Conservation (phyloP, 768 basidiomycete genomes). For the Imleria badia region DNA sequence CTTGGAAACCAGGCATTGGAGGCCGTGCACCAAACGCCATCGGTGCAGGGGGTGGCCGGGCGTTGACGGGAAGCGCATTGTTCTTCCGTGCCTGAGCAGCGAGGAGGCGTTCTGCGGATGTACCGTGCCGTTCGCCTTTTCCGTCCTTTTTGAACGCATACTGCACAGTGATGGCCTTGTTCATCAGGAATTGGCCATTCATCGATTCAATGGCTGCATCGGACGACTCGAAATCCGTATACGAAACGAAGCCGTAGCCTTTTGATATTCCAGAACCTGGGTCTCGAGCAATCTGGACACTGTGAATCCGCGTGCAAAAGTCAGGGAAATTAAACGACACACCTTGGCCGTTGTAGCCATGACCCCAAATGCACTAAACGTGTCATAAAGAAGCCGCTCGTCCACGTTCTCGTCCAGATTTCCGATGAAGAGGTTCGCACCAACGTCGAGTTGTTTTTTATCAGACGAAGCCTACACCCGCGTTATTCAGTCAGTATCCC, state of each 20-base stretch:
- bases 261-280: conserved; percentile 82
- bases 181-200: conserved; percentile 98
- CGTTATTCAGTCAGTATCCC: conserved; percentile 11
- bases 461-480: conserved; percentile 84
- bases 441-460: conserved; percentile 97
- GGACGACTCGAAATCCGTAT: conserved; percentile 96
- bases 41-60: conserved; percentile 73
- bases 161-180: conserved; percentile 95
- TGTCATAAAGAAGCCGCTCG: conserved; percentile 89
- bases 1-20: conserved; percentile 69
- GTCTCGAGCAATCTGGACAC: conserved; percentile 83
- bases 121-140: conserved; percentile 97
- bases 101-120: conserved; percentile 92
- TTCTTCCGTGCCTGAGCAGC: conserved; percentile 96
- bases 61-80: conserved; percentile 79
- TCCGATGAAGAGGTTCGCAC: conserved; percentile 96
- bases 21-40: conserved; percentile 69
- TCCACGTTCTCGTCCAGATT: conserved; percentile 95
- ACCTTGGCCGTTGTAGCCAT: conserved; percentile 90
- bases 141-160: conserved; percentile 99
- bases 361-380: conserved; percentile 92
- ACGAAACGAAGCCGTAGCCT: conserved; percentile 97
- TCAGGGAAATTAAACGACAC: conserved; percentile 14
- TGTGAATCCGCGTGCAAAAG: not conserved
- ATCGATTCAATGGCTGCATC: conserved; percentile 96